A percentile compares a stretch with the other conserved stretches of the same genome.
Evolutionary conservation across 257 asterid species (phyloP).

Genomic region (Nicotiana noctiflora): DNA sequence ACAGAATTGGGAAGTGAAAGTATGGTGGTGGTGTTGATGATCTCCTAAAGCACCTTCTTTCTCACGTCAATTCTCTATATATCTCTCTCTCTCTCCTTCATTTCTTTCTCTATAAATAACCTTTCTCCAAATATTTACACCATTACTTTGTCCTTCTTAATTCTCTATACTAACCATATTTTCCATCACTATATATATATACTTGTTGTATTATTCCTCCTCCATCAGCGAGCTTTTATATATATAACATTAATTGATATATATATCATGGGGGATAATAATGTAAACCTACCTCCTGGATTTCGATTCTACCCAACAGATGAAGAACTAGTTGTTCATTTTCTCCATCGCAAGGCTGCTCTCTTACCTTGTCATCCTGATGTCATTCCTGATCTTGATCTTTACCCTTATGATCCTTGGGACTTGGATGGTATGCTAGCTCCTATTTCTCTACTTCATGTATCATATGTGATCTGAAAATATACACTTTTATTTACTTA

Average conservation of each 20-base stretch:
- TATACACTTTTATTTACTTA: too few relatives aligned
- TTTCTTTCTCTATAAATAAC: slow-evolving; percentile 40
- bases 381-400: slow-evolving; percentile 94
- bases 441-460: background rate
- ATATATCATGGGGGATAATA: slow-evolving; percentile 55
- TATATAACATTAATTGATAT: background rate
- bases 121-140: background rate
- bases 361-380: slow-evolving; percentile 84
- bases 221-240: background rate
- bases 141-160: background rate
- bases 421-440: slow-evolving; percentile 70
- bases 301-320: slow-evolving; percentile 86
- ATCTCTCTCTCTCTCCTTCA: background rate
- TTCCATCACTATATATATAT: background rate
- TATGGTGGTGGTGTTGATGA: slow-evolving; percentile 26
- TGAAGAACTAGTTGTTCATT: slow-evolving; percentile 90
- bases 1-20: background rate
- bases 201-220: background rate
- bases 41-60: slow-evolving; percentile 35
- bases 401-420: slow-evolving; percentile 93
- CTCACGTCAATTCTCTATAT: slow-evolving; percentile 45
- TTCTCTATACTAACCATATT: background rate
- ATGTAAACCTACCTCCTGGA: slow-evolving; percentile 81
- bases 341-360: slow-evolving; percentile 87
- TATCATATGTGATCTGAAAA: too few relatives aligned